Percentiles rank a stretch among this genome's conserved stretches.
Evolutionary conservation across 2,329 filamentous ascomycete genomes (phyloP).

Genomic region (Blumeria graminis): DNA sequence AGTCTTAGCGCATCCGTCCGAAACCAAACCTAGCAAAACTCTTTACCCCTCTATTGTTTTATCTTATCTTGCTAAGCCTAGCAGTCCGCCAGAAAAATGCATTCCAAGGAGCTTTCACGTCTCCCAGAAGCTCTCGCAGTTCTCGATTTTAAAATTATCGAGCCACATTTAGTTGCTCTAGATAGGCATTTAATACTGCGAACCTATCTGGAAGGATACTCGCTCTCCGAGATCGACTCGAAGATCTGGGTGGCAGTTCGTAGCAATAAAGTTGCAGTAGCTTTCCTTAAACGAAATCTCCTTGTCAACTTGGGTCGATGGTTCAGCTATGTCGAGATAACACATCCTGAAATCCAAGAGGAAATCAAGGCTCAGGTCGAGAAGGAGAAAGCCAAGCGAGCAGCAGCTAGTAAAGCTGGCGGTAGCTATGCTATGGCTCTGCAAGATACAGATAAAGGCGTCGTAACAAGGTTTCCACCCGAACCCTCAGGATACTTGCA

Average conservation of each 20-base stretch:
- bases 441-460: slow-evolving; percentile 62
- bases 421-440: slow-evolving; percentile 77
- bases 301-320: slow-evolving; percentile 61
- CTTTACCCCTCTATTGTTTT: too few relatives aligned
- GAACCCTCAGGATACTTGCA: slow-evolving; percentile 79
- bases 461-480: slow-evolving; percentile 78
- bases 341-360: slow-evolving; percentile 49
- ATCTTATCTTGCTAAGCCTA: too few relatives aligned
- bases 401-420: slow-evolving; percentile 47
- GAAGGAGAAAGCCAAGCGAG: slow-evolving; percentile 43
- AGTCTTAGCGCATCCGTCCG: too few relatives aligned
- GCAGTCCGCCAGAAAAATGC: slow-evolving; percentile 20
- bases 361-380: slow-evolving; percentile 47
- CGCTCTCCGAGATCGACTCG: slow-evolving; percentile 50
- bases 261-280: slow-evolving; percentile 61
- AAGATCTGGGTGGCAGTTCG: slow-evolving; percentile 66
- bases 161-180: slow-evolving; percentile 48
- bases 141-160: slow-evolving; percentile 62
- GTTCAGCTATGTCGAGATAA: slow-evolving; percentile 68
- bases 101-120: slow-evolving; percentile 28
- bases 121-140: slow-evolving; percentile 26
- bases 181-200: slow-evolving; percentile 74
- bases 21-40: too few relatives aligned
- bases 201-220: slow-evolving; percentile 66
- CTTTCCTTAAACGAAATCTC: slow-evolving; percentile 55